Evolutionary conservation across 2,329 filamentous ascomycete species (phyloP).

Genomic region (Cryphonectria parasitica): DNA sequence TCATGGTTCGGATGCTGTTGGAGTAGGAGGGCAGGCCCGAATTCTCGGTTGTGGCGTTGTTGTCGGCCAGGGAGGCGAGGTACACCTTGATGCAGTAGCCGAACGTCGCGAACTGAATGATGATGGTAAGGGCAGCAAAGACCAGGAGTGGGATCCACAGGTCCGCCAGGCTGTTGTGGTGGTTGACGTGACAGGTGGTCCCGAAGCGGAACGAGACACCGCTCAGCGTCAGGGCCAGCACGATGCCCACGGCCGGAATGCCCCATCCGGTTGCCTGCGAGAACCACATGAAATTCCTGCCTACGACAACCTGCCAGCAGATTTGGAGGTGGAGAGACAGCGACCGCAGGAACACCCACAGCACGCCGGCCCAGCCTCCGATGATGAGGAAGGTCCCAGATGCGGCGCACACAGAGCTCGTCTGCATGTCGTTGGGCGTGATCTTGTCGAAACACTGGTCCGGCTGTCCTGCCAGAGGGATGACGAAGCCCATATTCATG

Average conservation of each 20-base stretch:
- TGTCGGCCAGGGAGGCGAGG: slow-evolving; percentile 78
- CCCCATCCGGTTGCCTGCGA: slow-evolving; percentile 83
- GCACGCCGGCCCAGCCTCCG: slow-evolving; percentile 80
- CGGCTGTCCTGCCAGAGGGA: slow-evolving; percentile 79
- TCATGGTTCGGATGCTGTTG: slow-evolving; percentile 75
- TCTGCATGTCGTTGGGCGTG: slow-evolving; percentile 91
- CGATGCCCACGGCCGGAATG: slow-evolving; percentile 75
- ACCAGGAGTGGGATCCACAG: slow-evolving; percentile 90
- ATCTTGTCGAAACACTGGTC: slow-evolving; percentile 87
- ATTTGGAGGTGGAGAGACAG: slow-evolving; percentile 95
- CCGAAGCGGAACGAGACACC: slow-evolving; percentile 96
- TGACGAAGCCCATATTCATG: slow-evolving; percentile 87
- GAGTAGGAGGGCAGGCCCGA: slow-evolving; percentile 76
- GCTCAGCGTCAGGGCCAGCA: slow-evolving; percentile 78
- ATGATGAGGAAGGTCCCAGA: slow-evolving; percentile 85
- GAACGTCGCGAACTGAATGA: slow-evolving; percentile 85
- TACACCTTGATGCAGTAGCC: slow-evolving; percentile 96
- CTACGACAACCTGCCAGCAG: slow-evolving; percentile 93
- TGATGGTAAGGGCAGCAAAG: slow-evolving; percentile 74
- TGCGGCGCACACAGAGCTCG: slow-evolving; percentile 79
- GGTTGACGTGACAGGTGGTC: slow-evolving; percentile 91
- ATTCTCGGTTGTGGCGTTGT: slow-evolving; percentile 69
- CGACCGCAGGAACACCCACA: slow-evolving; percentile 91
- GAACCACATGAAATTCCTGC: slow-evolving; percentile 85
- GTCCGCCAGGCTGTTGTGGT: slow-evolving; percentile 77